Evolutionary conservation across 805 yeast genomes (phyloP), one percentile per base, ranked within the genome.

Genomic region (Yarrowia sp.): DNA sequence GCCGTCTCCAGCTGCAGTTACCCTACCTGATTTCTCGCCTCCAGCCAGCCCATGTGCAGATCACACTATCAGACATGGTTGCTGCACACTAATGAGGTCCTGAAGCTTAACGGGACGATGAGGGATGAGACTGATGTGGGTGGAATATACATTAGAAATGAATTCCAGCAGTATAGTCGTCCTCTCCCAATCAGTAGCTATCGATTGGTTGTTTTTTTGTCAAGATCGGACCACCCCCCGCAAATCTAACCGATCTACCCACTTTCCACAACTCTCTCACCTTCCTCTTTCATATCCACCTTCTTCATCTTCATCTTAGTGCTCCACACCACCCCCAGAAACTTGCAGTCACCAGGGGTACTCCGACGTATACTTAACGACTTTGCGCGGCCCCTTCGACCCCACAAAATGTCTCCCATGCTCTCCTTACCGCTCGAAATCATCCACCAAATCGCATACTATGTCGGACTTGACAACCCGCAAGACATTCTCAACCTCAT

Each of bases 11-110:
- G 4, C 26, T 56, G 40, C n/a, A n/a, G 40, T 56, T 56, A 56
- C 63, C 63, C 63, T 56, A 15, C 59, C 45, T 3, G 38, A 16
- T 36, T n/a, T 15, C 11, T 4, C n/a, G 55, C 35, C 36, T 11
- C 38, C 46, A 40, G 46, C 61, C 63, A 41, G 63, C 63, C 26
- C 63, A 41, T 26, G 36, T 40, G 63, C 48, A 56, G 14, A 56
- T 56, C 63, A 15, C 63, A 40, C 48, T 56, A 56, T 56, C 63
- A 56, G 48, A 56, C 63, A 56, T 56, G 63, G 63, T 56, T 56
- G 63, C 63, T 56, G 63, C 63, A 56, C 48, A 26, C 48, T 41
- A 41, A 41, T 41, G 38, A 26, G 38, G 22, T 22, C 16, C 48
- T 56, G n/a, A 41, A 56, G 63, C 8, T 42, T 26, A 56, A 12